A percentile compares a stretch with the other conserved stretches of the same genome.
Conservation (phyloP, 352 stramenopile species). For the Pythium phragmitis region DNA sequence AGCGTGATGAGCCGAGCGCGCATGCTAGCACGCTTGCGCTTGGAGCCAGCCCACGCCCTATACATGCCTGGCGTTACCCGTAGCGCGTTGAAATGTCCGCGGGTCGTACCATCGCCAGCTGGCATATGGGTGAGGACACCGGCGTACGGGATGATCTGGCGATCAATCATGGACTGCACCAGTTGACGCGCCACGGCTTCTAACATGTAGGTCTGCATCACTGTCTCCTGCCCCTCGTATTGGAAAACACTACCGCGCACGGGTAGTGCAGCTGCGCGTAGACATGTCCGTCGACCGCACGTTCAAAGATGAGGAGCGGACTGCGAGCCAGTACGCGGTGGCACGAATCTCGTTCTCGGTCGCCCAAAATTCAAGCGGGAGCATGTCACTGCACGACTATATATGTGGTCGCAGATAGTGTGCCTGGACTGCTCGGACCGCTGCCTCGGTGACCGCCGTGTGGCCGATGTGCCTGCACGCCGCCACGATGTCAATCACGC, state of each 20-base stretch:
- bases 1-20: background rate
- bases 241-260: background rate
- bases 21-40: background rate
- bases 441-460: background rate
- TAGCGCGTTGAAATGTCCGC: background rate
- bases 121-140: background rate
- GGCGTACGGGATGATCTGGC: background rate
- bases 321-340: background rate
- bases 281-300: background rate
- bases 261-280: background rate
- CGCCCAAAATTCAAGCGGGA: background rate
- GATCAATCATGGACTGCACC: background rate
- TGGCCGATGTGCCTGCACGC: background rate
- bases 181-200: background rate
- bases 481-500: background rate
- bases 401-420: background rate
- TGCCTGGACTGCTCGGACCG: background rate
- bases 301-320: background rate
- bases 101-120: background rate
- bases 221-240: background rate
- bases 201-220: background rate
- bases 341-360: background rate
- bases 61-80: background rate
- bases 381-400: background rate
- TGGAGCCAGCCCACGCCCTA: background rate